Conservation (phyloP, 2,329 filamentous ascomycete species). For the Orbilia quercus region DNA sequence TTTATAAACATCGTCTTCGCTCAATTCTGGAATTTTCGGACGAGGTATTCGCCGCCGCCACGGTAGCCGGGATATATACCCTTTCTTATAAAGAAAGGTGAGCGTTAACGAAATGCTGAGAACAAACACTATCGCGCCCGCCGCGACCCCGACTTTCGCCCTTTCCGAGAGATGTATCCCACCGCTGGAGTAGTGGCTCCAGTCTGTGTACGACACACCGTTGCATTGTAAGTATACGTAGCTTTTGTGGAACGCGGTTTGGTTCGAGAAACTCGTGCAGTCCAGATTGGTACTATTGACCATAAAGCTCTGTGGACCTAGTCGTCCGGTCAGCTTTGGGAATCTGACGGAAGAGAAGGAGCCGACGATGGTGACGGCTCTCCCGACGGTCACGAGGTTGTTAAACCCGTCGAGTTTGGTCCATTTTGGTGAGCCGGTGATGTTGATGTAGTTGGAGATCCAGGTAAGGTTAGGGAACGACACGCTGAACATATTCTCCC, state of each 20-base stretch:
- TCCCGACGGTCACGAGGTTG: background rate
- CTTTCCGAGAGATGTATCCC: too few species aligned
- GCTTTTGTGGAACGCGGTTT: too few species aligned
- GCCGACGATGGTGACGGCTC: constrained; percentile 13
- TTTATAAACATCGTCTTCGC: background rate
- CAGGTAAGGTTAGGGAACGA: background rate
- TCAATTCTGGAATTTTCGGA: background rate
- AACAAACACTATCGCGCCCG: background rate
- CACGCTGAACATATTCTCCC: too few species aligned
- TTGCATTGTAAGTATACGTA: too few species aligned
- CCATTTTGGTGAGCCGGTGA: constrained; percentile 8
- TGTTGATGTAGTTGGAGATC: background rate
- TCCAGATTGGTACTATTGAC: too few species aligned
- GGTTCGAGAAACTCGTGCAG: too few species aligned
- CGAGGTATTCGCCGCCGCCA: too few species aligned
- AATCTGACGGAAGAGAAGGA: constrained; percentile 16
- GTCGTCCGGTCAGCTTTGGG: background rate
- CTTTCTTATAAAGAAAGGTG: constrained; percentile 3
- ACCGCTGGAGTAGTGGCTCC: too few species aligned
- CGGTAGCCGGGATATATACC: background rate
- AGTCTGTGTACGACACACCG: too few species aligned
- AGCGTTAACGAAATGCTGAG: background rate
- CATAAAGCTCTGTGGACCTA: background rate
- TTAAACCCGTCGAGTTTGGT: constrained; percentile 14
- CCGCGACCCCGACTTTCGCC: constrained; percentile 3